These are phyloP conservation scores for Gossypium laxum DNA, from an alignment of 441 rosid genomes.

Conservation along the genomic window DNA sequence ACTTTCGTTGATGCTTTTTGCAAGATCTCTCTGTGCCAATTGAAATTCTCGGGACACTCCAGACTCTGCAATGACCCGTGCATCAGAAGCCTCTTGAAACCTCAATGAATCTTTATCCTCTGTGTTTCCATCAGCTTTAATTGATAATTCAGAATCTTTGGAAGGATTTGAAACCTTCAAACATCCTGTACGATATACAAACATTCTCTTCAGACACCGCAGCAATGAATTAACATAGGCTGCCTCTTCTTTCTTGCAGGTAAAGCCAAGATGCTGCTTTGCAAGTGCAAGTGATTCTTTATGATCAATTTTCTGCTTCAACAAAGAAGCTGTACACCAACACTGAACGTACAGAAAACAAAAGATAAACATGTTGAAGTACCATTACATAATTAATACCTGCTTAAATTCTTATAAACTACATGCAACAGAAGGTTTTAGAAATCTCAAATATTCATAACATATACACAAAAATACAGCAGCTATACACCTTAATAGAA, in stretches of 20 bases:
- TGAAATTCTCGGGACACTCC: slow-evolving; percentile 17
- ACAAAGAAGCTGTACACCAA: slow-evolving; percentile 68
- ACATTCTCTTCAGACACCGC: slow-evolving; percentile 47
- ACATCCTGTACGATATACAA: slow-evolving; percentile 29
- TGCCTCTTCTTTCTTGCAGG: slow-evolving; percentile 60
- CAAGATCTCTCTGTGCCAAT: slow-evolving; percentile 36
- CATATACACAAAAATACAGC: neutral
- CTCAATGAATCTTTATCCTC: slow-evolving; percentile 20
- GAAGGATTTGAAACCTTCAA: slow-evolving; percentile 22
- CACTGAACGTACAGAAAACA: slow-evolving; percentile 34
- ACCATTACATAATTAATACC: neutral
- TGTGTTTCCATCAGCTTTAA: slow-evolving; percentile 18
- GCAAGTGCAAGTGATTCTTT: slow-evolving; percentile 62
- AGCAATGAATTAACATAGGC: slow-evolving; percentile 44
- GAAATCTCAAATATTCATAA: neutral
- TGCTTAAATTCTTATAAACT: neutral
- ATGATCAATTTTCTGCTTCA: slow-evolving; percentile 48
- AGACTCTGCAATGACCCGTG: slow-evolving; percentile 25
- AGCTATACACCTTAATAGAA: neutral
- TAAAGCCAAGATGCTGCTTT: slow-evolving; percentile 45
- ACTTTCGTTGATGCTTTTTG: slow-evolving; percentile 38
- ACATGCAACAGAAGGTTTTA: neutral
- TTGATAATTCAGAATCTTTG: slow-evolving; percentile 25
- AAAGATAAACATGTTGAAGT: neutral
- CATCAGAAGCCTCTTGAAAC: slow-evolving; percentile 25